A percentile compares a stretch with the other conserved stretches of the same genome.
These are phyloP conservation scores for Paecilomyces fulvus DNA, from an alignment of 2,329 filamentous ascomycete genomes.

Conservation along the genomic window DNA sequence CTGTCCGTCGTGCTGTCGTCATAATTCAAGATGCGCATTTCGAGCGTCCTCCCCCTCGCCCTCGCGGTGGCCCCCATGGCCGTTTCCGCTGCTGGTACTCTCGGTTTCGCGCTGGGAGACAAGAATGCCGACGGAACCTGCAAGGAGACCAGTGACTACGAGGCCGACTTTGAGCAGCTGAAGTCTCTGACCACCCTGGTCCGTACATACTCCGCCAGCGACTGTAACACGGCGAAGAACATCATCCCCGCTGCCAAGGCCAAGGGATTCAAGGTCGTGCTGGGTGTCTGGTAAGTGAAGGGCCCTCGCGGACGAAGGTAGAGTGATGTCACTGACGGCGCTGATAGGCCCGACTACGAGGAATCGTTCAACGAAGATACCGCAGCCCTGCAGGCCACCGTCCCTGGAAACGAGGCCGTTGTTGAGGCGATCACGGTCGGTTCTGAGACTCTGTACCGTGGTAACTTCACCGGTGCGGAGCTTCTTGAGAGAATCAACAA, in stretches of 20 bases:
- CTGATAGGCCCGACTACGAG: conserved; percentile 51
- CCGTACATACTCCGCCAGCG: conserved; percentile 57
- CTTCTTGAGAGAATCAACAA: conserved; percentile 55
- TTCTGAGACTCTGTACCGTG: conserved; percentile 62
- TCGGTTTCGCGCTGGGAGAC: conserved; percentile 60
- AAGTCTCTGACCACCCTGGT: conserved; percentile 48
- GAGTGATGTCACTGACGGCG: conserved; percentile 1
- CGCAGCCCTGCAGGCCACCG: conserved; percentile 42
- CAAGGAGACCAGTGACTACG: conserved; percentile 56
- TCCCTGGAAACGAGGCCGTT: conserved; percentile 43
- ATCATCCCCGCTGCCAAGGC: conserved; percentile 58
- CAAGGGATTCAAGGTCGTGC: conserved; percentile 58
- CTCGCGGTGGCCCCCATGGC: conserved; percentile 40
- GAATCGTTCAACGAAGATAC: conserved; percentile 55
- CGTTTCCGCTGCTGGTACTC: conserved; percentile 44
- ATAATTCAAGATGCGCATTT: conserved; percentile 37
- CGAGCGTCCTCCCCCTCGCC: conserved; percentile 30
- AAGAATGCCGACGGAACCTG: conserved; percentile 53
- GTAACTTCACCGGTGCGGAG: conserved; percentile 54
- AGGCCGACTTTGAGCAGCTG: conserved; percentile 56
- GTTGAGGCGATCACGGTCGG: conserved; percentile 64
- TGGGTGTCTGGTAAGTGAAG: conserved; percentile 56
- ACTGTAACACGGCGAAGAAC: conserved; percentile 56
- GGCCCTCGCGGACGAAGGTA: neutral
- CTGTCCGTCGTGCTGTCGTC: conserved; percentile 1